Percentiles rank a stretch among this genome's conserved stretches.
phyloP scores from a whole-genome alignment of 306 rosid genomes.

The Cucurbita ficifolia region DNA sequence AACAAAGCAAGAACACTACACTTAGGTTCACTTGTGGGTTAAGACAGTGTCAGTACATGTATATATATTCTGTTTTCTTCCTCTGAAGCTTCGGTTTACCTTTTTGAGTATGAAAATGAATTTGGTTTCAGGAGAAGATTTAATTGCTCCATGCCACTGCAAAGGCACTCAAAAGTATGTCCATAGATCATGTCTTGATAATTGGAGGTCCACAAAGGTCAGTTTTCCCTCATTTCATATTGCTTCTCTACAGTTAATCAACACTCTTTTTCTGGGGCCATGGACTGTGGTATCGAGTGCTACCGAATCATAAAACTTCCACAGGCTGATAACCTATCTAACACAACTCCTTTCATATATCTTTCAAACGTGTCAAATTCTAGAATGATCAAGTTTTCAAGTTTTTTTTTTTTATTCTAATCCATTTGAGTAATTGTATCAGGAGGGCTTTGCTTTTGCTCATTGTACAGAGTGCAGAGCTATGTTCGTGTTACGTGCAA shows the following conservation, averaged over 20 bases:
- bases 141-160: conserved; percentile 96
- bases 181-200: conserved; percentile 89
- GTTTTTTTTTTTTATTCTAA: conserved; percentile 6
- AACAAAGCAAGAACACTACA: background rate
- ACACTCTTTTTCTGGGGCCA: background rate
- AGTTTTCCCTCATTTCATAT: background rate
- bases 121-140: conserved; percentile 60
- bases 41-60: background rate
- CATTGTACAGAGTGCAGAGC: conserved; percentile 98
- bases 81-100: background rate
- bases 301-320: background rate
- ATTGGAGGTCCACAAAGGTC: conserved; percentile 98
- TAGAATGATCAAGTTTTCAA: background rate
- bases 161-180: conserved; percentile 95
- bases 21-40: background rate
- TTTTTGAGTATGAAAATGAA: background rate
- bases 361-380: background rate
- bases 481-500: conserved; percentile 69
- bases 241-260: background rate
- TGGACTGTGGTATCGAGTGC: background rate
- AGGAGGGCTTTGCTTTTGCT: conserved; percentile 98
- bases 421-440: conserved; percentile 13
- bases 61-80: background rate
- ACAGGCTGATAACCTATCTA: background rate
- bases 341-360: background rate